These are phyloP conservation scores for Phytopythium ostracodes DNA, from an alignment of 352 stramenopile species.

Conservation along the genomic window DNA sequence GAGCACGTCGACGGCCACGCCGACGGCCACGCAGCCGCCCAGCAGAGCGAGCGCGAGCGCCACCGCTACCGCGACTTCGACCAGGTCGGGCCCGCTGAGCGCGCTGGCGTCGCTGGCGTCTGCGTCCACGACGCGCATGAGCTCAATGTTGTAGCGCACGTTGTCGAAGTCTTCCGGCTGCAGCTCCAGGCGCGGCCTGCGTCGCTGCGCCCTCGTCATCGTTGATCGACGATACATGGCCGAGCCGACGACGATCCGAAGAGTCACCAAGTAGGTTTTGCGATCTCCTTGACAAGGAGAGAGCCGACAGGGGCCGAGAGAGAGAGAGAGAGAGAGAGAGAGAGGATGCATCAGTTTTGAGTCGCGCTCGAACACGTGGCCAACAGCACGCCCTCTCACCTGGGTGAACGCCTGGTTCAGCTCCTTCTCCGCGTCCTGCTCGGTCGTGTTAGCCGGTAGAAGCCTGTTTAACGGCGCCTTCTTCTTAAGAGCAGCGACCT, in stretches of 20 bases:
- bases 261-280: not conserved
- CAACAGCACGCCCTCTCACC: constrained; percentile 10
- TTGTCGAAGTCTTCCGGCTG: constrained; percentile 63
- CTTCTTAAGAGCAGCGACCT: constrained; percentile 47
- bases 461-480: constrained; percentile 59
- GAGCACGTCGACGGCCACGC: constrained; percentile 30
- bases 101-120: constrained; percentile 6
- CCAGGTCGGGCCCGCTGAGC: constrained; percentile 13
- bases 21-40: constrained; percentile 29
- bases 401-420: constrained; percentile 59
- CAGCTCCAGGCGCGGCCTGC: constrained; percentile 12
- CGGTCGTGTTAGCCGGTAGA: constrained; percentile 23
- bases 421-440: constrained; percentile 66
- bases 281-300: not conserved
- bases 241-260: not conserved
- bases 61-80: constrained; percentile 24
- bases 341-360: not conserved
- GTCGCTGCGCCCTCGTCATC: not conserved
- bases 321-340: not conserved
- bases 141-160: constrained; percentile 59
- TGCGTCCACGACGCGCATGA: constrained; percentile 28
- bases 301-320: not conserved
- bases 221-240: not conserved
- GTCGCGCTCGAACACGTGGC: not conserved
- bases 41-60: constrained; percentile 28